Evolutionary conservation across 495 filamentous ascomycete species (phyloP).

Genomic region (Pseudoneurospora amorphoporcata): DNA sequence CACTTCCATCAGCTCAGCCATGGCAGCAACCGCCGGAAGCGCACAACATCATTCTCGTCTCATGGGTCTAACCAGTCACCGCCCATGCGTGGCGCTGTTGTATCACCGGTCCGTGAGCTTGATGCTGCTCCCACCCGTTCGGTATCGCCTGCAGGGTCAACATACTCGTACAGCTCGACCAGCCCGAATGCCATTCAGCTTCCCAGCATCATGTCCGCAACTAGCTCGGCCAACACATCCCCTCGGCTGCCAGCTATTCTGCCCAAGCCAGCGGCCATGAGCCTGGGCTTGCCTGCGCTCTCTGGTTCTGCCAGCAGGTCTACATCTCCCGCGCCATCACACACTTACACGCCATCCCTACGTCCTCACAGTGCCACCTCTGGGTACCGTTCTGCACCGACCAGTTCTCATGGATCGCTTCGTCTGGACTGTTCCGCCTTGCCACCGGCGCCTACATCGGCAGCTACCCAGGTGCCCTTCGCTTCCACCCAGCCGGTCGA

Average conservation of each 20-base stretch:
- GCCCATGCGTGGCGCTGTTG: constrained; percentile 30
- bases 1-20: constrained; percentile 80
- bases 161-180: constrained; percentile 24
- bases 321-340: constrained; percentile 23
- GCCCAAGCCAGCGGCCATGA: constrained; percentile 47
- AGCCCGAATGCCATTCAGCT: constrained; percentile 33
- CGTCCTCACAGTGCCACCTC: constrained; percentile 20
- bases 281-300: constrained; percentile 26
- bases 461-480: constrained; percentile 12
- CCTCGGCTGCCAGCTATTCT: constrained; percentile 46
- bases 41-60: constrained; percentile 52
- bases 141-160: constrained; percentile 27
- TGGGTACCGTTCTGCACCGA: constrained; percentile 18
- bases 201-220: constrained; percentile 32
- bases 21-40: constrained; percentile 63
- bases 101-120: constrained; percentile 38
- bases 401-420: constrained; percentile 22
- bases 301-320: constrained; percentile 7
- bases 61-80: constrained; percentile 38
- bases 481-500: constrained; percentile 41
- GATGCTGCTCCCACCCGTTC: constrained; percentile 21
- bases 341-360: constrained; percentile 26
- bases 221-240: constrained; percentile 23
- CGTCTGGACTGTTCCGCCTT: constrained; percentile 43
- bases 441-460: constrained; percentile 25